Evolutionary conservation across 176 grass and related monocot genomes (phyloP), one percentile per base, ranked within the genome.

Genomic region (Pharus latifolius): DNA sequence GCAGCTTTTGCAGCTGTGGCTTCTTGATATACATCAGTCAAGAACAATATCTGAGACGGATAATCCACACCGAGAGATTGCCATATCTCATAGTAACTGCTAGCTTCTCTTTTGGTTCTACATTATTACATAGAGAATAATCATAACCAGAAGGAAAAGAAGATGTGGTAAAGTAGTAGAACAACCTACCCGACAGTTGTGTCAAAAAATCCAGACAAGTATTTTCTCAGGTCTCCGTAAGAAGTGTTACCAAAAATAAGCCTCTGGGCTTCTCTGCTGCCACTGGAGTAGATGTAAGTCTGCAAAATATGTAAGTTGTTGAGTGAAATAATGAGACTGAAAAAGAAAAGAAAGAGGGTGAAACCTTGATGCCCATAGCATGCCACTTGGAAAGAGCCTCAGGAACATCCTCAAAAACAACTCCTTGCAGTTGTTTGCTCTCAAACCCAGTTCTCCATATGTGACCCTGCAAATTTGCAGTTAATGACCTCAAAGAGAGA

Each of bases 261-360:
- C 42, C 92, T 88, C 60, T 96, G 92, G n/a, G 92, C 93, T 78
- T 96, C 93, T 76, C 88, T 89, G 65, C 88, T 96, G 32, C 93
- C 92, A 53, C 93, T 96, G 33, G 93, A 96, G 67, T 96, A 96
- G 44, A 89, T 87, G 69, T 96, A 97, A n/a, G 83, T 77, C 89
- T 96, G 85, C 40, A 37, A 7, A 8, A 18, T 30, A 69, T 32
- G 47, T 3, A 38, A 38, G 24, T 22, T n/a, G 3, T 3, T 29
- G 45, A 49, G 31, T 9, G 41, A 24, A 22, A 4, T 52, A 49
- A 12, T 45, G 8, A 51, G 32, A 40, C 30, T 5, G 28, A 35
- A 60, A 14, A 71, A n/a, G 51, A 20, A 34, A 12, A 49, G 40
- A 40, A 30, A 71, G 16, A 71, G 23, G 35, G 49, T 59, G 13